Evolutionary conservation across 2,329 filamentous ascomycete species (phyloP).

Genomic region (Sarocladium kiliense): DNA sequence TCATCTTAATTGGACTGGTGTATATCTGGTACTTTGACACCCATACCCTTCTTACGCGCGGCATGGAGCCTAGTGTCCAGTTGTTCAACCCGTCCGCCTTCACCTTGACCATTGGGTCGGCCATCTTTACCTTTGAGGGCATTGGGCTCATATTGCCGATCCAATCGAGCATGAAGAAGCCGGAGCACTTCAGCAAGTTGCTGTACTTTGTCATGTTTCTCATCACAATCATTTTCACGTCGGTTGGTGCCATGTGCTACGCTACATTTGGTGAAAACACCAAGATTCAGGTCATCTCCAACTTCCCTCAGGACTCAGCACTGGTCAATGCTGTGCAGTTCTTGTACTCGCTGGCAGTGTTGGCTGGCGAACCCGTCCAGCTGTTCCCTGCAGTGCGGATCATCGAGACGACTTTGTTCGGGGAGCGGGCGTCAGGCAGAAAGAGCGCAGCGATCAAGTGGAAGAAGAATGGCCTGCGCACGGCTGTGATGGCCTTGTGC

Average conservation of each 20-base stretch:
- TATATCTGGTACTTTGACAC: conserved; percentile 75
- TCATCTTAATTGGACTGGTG: conserved; percentile 63
- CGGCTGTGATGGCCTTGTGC: conserved; percentile 51
- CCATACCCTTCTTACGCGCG: conserved; percentile 45
- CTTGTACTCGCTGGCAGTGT: conserved; percentile 66
- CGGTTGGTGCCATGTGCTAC: conserved; percentile 68
- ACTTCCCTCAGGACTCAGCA: conserved; percentile 64
- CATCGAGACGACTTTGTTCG: conserved; percentile 63
- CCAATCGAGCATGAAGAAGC: conserved; percentile 68
- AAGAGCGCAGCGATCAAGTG: conserved; percentile 61
- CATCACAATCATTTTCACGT: conserved; percentile 68
- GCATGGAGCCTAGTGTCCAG: conserved; percentile 55
- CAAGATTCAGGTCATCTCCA: conserved; percentile 70
- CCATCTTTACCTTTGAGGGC: conserved; percentile 75
- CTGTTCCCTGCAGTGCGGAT: conserved; percentile 70
- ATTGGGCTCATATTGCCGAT: conserved; percentile 74
- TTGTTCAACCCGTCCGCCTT: conserved; percentile 66
- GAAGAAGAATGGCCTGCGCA: conserved; percentile 68
- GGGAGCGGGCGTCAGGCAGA: conserved; percentile 60
- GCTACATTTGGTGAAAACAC: conserved; percentile 66
- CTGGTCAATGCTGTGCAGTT: conserved; percentile 75
- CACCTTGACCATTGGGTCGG: conserved; percentile 65
- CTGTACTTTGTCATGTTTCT: conserved; percentile 66
- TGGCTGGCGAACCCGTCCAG: conserved; percentile 71
- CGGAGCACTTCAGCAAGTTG: conserved; percentile 60